Evolutionary conservation across 2,329 filamentous ascomycete species (phyloP).

Genomic region (Colletotrichum falcatum): DNA sequence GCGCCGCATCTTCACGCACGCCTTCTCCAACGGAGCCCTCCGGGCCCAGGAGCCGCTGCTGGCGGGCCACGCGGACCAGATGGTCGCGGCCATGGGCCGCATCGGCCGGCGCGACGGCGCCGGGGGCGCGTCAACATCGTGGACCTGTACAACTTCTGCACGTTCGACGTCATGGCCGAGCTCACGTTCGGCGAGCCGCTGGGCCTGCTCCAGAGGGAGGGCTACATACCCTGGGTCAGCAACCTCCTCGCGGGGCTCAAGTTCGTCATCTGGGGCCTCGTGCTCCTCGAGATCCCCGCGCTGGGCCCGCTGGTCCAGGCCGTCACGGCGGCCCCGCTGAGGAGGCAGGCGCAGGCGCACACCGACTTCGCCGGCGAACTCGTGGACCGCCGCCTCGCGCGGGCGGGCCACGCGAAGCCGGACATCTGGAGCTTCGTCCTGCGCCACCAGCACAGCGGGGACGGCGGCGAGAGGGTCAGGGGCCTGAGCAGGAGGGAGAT

Average conservation of each 20-base stretch:
- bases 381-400: slow-evolving; percentile 25
- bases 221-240: slow-evolving; percentile 46
- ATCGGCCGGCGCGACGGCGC: slow-evolving; percentile 26
- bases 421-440: slow-evolving; percentile 39
- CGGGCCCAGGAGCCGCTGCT: slow-evolving; percentile 47
- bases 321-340: slow-evolving; percentile 24
- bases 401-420: slow-evolving; percentile 22
- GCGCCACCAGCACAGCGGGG: neutral
- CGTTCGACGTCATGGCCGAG: slow-evolving; percentile 49
- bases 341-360: slow-evolving; percentile 32
- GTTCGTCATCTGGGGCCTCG: slow-evolving; percentile 27
- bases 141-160: slow-evolving; percentile 44
- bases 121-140: slow-evolving; percentile 34
- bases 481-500: slow-evolving; percentile 22
- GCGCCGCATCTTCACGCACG: slow-evolving; percentile 41
- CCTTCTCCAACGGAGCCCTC: slow-evolving; percentile 45
- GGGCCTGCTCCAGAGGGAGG: slow-evolving; percentile 43
- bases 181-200: slow-evolving; percentile 48
- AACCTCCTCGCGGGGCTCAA: slow-evolving; percentile 42
- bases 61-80: slow-evolving; percentile 53
- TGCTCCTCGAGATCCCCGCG: slow-evolving; percentile 32
- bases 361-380: slow-evolving; percentile 24
- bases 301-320: slow-evolving; percentile 28
- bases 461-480: too few relatives aligned
- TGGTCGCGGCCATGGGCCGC: slow-evolving; percentile 50